phyloP scores from a whole-genome alignment of 1,284 basidiomycete genomes.

The Cutaneotrichosporon sp. region DNA sequence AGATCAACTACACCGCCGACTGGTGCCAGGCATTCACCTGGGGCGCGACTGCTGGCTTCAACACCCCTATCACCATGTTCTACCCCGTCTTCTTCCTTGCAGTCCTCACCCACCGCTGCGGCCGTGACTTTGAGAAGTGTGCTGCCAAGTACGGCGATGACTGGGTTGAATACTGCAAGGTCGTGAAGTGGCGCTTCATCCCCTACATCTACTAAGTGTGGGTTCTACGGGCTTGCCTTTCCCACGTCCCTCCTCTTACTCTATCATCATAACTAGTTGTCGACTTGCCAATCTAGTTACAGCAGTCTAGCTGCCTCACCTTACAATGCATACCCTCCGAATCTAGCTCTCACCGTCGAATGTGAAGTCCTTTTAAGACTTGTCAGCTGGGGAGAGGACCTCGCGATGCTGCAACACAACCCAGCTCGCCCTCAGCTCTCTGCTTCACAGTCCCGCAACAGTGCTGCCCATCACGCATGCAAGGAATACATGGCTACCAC shows the following conservation, averaged over 20 bases:
- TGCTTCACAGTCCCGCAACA: no score
- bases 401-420: no score
- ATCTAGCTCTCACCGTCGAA: not conserved
- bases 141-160: slow-evolving; percentile 91
- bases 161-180: slow-evolving; percentile 78
- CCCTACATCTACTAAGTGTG: slow-evolving; percentile 55
- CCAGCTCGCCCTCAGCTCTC: no score
- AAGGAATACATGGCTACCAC: no score
- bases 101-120: slow-evolving; percentile 79
- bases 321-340: not conserved
- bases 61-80: slow-evolving; percentile 87
- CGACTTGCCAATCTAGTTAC: not conserved
- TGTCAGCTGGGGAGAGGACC: no score
- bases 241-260: no score
- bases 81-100: slow-evolving; percentile 90
- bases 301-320: not conserved
- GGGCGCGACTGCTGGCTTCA: slow-evolving; percentile 78
- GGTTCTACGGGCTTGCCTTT: no score
- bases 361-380: no score
- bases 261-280: no score
- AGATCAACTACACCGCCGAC: slow-evolving; percentile 52
- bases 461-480: no score
- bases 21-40: slow-evolving; percentile 75
- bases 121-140: slow-evolving; percentile 90
- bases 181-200: slow-evolving; percentile 86